Conservation (phyloP, 106 monocot genomes). For the Alisma plantagoaquatica region DNA sequence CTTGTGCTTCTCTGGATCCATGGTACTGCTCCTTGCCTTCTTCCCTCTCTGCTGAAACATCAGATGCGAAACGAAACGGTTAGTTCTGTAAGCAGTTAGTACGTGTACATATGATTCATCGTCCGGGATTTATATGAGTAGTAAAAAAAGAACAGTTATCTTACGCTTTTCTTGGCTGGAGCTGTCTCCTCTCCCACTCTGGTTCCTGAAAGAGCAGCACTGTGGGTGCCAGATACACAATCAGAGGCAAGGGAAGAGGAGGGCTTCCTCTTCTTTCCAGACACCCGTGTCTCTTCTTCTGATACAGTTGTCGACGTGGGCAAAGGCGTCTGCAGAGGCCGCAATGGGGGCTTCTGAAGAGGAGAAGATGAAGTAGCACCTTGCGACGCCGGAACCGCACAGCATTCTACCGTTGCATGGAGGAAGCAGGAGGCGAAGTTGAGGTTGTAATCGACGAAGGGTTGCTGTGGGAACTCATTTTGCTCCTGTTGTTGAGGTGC, state of each 20-base stretch:
- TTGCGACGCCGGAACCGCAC: constrained; percentile 1
- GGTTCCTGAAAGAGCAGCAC: constrained; percentile 3
- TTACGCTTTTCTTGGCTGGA: no score
- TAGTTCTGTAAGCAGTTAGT: no score
- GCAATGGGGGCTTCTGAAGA: neutral
- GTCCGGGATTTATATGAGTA: no score
- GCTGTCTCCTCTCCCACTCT: no score
- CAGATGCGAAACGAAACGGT: no score
- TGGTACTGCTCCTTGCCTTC: constrained; percentile 10
- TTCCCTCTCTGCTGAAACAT: constrained; percentile 5
- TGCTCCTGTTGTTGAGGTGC: no score
- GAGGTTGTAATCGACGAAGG: no score
- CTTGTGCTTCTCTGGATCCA: constrained; percentile 14
- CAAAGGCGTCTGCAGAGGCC: neutral
- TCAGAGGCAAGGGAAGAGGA: neutral
- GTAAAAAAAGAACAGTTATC: no score
- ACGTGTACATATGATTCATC: no score
- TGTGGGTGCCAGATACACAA: neutral
- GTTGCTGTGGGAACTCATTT: no score
- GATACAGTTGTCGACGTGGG: neutral
- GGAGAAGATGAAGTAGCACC: neutral
- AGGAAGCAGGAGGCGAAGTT: constrained; percentile 4
- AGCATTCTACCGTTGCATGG: constrained; percentile 10
- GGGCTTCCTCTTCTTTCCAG: neutral
- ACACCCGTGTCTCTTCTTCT: neutral